Conservation (phyloP, 805 yeast species). For the Metschnikowia amazonensis region DNA sequence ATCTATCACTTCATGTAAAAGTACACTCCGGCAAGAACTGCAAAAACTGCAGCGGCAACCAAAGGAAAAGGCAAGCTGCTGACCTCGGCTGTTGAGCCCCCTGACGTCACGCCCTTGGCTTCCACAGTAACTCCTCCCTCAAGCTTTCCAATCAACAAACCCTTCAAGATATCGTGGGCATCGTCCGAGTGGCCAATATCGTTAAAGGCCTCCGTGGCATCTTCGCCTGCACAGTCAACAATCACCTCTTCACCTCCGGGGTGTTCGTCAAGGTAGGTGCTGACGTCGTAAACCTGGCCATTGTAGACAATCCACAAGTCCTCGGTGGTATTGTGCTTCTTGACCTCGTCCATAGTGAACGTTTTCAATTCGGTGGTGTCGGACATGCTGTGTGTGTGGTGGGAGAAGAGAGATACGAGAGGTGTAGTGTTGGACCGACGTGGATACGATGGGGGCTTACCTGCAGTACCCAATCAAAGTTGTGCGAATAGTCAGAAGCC, state of each 20-base stretch:
- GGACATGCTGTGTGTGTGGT: constrained; percentile 10
- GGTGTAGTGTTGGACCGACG: background rate
- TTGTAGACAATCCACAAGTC: constrained; percentile 45
- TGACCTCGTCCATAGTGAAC: constrained; percentile 53
- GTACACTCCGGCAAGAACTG: constrained; percentile 19
- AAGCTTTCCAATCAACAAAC: constrained; percentile 71
- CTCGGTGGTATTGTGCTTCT: constrained; percentile 35
- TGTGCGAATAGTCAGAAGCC: constrained; percentile 8
- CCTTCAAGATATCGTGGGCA: constrained; percentile 73
- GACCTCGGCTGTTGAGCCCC: constrained; percentile 12
- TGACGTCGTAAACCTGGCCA: constrained; percentile 41
- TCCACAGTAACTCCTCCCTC: constrained; percentile 53
- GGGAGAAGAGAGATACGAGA: too few relatives aligned
- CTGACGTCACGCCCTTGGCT: constrained; percentile 13
- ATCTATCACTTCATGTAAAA: constrained; percentile 18
- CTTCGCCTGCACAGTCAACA: constrained; percentile 74
- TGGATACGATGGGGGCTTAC: background rate
- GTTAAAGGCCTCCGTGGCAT: constrained; percentile 65
- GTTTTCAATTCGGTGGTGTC: constrained; percentile 31
- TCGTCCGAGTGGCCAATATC: constrained; percentile 98
- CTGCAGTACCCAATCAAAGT: constrained; percentile 19
- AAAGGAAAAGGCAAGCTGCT: constrained; percentile 19
- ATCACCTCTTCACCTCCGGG: constrained; percentile 85
- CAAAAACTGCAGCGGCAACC: constrained; percentile 18
- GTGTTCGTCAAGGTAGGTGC: constrained; percentile 47